Base-by-base conservation (phyloP, 108 stramenopile species). In the Mayamaea pseudoterrestris region DNA sequence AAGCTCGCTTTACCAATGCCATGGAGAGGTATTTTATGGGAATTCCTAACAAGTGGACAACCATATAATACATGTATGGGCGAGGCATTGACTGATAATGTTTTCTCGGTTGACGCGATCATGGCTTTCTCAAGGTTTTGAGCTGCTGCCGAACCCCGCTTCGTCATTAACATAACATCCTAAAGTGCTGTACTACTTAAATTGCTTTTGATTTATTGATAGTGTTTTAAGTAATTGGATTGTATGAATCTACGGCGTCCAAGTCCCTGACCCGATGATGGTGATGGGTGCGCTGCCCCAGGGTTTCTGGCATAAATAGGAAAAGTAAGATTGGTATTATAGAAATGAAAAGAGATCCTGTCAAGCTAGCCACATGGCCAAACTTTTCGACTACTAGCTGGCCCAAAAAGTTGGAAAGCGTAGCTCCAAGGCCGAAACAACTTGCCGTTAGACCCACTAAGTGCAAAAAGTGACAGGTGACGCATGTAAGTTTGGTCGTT, bases 1-100 rank as follows among this genome's bases (percentile, higher is more conserved):
- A 92, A 52, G 69, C 87, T 24, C 80, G 96, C 6, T 98, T 98
- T 52, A 83, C 74, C 5, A 76, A 80, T 69, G 93, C 93, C 1
- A 96, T 98, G 96, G 94, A 98, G 37, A 53, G 90, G 32, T 98
- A 96, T 61, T 98, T 98, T 47, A 93, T 93, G 89, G 91, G 86
- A 5, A 91, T 96, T 23, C 96, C 96, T 12, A 87, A 76, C 47
- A 98, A 95, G 50, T 98, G 94, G 94, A 98, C 93, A 16, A 68
- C 76, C 18, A 77, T 90, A 7, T 80, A 56, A 44, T 39, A 20
- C 5, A 11, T 11, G 16, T 6, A 39, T 39, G 3, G 37, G 8
- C n/a, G n/a, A n/a, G n/a, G n/a, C n/a, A n/a, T n/a, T n/a, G n/a
- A n/a, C n/a, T n/a, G n/a, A n/a, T n/a, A n/a, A n/a, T n/a, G n/a